Conservation (phyloP, 1,284 basidiomycete species). For the Pisolithus thermaeus region DNA sequence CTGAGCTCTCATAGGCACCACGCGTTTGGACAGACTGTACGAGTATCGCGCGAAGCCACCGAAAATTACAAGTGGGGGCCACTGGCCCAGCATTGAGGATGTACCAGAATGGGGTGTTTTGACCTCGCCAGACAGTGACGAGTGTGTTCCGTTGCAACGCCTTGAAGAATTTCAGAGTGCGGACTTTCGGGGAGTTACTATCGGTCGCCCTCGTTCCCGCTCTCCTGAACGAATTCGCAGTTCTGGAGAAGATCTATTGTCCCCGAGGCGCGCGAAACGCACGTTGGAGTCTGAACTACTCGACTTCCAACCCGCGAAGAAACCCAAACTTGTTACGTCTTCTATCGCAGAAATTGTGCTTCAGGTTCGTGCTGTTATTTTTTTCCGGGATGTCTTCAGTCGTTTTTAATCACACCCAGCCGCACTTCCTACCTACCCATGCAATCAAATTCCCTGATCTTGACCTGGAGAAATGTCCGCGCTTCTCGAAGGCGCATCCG, state of each 20-base stretch:
- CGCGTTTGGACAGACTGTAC: constrained; percentile 15
- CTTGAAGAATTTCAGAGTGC: constrained; percentile 39
- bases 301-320: constrained; percentile 12
- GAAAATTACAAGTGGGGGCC: not conserved
- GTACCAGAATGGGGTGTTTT: constrained; percentile 35
- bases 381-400: not conserved
- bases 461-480: constrained; percentile 17
- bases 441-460: constrained; percentile 13
- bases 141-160: constrained; percentile 29
- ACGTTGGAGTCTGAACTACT: constrained; percentile 8
- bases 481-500: constrained; percentile 23
- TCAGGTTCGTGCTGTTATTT: constrained; percentile 16
- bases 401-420: constrained; percentile 17
- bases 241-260: not conserved
- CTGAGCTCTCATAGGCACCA: constrained; percentile 16
- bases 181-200: constrained; percentile 9
- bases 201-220: not conserved
- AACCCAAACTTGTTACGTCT: constrained; percentile 11
- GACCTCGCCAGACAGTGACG: constrained; percentile 25
- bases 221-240: not conserved
- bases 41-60: constrained; percentile 21
- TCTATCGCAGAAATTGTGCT: constrained; percentile 21
- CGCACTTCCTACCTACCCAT: constrained; percentile 25
- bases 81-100: not conserved
- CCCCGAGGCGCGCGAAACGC: constrained; percentile 12